phyloP scores from a whole-genome alignment of 495 filamentous ascomycete genomes.

The Hypoxylon rickii region DNA sequence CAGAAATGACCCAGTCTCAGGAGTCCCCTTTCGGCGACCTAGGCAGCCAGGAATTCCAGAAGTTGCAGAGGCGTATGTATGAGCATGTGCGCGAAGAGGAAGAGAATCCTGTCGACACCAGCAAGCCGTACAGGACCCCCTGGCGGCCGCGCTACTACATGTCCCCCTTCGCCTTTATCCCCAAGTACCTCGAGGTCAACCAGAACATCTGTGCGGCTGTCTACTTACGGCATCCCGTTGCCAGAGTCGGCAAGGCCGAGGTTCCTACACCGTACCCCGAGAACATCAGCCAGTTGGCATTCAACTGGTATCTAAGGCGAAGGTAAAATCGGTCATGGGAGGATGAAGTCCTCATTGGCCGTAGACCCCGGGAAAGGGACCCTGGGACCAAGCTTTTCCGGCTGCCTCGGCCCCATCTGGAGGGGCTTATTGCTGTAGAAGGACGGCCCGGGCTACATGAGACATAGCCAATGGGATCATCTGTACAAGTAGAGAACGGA shows the following conservation, averaged over 20 bases:
- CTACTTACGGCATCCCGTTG: constrained; percentile 93
- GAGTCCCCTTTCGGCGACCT: constrained; percentile 24
- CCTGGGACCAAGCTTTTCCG: no score
- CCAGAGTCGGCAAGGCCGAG: constrained; percentile 82
- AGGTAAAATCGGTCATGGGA: constrained; percentile 59
- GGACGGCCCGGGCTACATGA: no score
- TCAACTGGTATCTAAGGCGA: constrained; percentile 91
- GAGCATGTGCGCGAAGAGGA: constrained; percentile 38
- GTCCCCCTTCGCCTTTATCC: constrained; percentile 91
- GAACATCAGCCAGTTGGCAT: constrained; percentile 71
- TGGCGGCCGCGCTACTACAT: constrained; percentile 90
- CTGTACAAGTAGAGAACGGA: no score
- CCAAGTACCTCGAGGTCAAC: constrained; percentile 95
- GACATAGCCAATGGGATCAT: no score
- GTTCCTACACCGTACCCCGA: constrained; percentile 83
- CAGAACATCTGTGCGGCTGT: constrained; percentile 94
- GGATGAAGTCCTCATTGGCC: not conserved
- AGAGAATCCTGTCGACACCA: constrained; percentile 74
- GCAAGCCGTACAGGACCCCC: constrained; percentile 87
- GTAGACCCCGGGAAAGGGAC: not conserved
- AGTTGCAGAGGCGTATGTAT: constrained; percentile 36
- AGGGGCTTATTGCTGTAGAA: no score
- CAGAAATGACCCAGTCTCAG: not conserved
- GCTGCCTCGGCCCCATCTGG: no score
- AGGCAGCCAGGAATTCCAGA: constrained; percentile 43